phyloP scores from a whole-genome alignment of 257 asterid species.

The Scutellaria minor region DNA sequence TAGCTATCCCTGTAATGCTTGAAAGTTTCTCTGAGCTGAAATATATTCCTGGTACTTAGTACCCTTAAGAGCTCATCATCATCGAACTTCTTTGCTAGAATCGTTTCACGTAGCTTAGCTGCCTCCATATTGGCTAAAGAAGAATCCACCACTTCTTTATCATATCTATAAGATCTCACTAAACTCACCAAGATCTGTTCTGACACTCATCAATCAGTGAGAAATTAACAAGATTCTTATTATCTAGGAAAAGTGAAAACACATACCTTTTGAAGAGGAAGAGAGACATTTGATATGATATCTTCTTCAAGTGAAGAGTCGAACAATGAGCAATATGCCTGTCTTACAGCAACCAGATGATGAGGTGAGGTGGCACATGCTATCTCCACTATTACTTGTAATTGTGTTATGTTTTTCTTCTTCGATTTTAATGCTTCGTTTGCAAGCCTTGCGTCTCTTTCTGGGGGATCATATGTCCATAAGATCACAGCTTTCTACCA shows the following conservation, averaged over 20 bases:
- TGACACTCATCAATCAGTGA: not conserved
- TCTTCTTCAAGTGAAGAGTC: slow-evolving; percentile 77
- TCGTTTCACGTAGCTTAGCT: slow-evolving; percentile 53
- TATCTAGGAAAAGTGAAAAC: not conserved
- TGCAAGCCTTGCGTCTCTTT: slow-evolving; percentile 81
- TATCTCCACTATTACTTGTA: slow-evolving; percentile 80
- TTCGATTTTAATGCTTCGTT: slow-evolving; percentile 66
- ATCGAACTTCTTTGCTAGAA: slow-evolving; percentile 49
- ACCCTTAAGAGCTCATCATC: slow-evolving; percentile 54
- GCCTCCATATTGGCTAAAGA: slow-evolving; percentile 63
- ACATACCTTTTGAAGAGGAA: slow-evolving; percentile 70
- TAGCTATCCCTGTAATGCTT: slow-evolving; percentile 54
- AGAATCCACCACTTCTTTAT: slow-evolving; percentile 58
- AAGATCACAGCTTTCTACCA: slow-evolving; percentile 69
- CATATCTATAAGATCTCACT: slow-evolving; percentile 76
- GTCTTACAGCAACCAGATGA: slow-evolving; percentile 72
- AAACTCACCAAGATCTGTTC: slow-evolving; percentile 65
- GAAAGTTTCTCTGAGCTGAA: slow-evolving; percentile 77
- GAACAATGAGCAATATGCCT: slow-evolving; percentile 62
- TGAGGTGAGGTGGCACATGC: slow-evolving; percentile 78
- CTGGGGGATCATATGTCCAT: slow-evolving; percentile 77
- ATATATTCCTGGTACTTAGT: slow-evolving; percentile 63
- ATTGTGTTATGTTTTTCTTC: slow-evolving; percentile 47
- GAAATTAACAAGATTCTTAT: not conserved
- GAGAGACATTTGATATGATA: slow-evolving; percentile 55